phyloP scores from a whole-genome alignment of 257 asterid species.

The Solanum appendiculatum region DNA sequence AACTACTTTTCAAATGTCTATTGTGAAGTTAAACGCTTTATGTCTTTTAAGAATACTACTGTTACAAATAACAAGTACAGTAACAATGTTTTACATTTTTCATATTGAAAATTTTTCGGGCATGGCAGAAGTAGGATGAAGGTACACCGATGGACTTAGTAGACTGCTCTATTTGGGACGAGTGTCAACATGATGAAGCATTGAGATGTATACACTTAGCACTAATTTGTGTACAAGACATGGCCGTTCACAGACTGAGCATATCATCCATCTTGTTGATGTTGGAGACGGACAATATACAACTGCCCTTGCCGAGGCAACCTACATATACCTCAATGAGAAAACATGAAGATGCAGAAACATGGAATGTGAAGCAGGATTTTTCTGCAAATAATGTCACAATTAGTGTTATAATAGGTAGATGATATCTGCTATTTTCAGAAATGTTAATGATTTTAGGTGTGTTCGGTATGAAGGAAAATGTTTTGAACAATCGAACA shows the following conservation, averaged over 20 bases:
- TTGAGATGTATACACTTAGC: constrained; percentile 61
- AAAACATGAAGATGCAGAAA: constrained; percentile 22
- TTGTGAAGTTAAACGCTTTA: neutral
- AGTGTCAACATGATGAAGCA: constrained; percentile 29
- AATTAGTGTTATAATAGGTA: constrained; percentile 50
- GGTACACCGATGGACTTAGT: constrained; percentile 38
- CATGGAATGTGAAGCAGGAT: constrained; percentile 34
- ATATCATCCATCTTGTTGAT: constrained; percentile 57
- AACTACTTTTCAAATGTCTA: neutral
- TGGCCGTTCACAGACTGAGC: constrained; percentile 46
- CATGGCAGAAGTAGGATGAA: constrained; percentile 70
- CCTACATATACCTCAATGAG: constrained; percentile 58
- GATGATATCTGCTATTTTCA: constrained; percentile 18
- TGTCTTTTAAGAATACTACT: neutral
- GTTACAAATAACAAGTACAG: neutral
- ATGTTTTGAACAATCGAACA: neutral
- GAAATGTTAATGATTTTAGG: neutral
- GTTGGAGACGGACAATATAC: constrained; percentile 48
- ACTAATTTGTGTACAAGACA: constrained; percentile 72
- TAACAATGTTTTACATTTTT: neutral
- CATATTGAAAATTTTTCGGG: no score
- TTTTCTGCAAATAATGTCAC: constrained; percentile 53
- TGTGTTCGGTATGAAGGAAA: neutral
- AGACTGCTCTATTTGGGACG: constrained; percentile 30
- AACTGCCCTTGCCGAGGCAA: constrained; percentile 47